Percentiles rank a stretch among this genome's conserved stretches.
phyloP scores from a whole-genome alignment of 1,139 yeast species.

The Debaryomycetaceae sp. region DNA sequence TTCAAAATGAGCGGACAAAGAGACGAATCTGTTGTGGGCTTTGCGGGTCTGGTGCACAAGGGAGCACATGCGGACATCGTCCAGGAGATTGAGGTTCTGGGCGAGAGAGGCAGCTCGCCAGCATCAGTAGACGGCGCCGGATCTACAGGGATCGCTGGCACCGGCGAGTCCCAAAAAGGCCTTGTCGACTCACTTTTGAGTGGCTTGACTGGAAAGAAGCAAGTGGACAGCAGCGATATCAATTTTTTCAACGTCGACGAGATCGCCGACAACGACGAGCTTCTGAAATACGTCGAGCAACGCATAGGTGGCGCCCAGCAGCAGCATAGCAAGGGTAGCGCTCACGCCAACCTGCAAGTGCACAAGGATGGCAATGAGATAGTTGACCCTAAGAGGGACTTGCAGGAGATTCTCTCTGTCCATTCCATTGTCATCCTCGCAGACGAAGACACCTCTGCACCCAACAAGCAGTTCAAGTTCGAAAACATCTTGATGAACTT shows the following conservation, averaged over 20 bases:
- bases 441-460: conserved; percentile 9
- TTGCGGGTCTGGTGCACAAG: background rate
- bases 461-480: conserved; percentile 17
- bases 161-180: background rate
- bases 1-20: background rate
- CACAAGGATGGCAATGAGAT: background rate
- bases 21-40: background rate
- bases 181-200: background rate
- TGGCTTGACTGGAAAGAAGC: background rate
- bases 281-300: background rate
- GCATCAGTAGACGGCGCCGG: background rate
- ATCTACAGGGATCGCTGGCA: background rate
- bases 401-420: conserved; percentile 28
- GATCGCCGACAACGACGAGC: background rate
- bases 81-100: background rate
- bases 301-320: background rate
- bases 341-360: conserved; percentile 1
- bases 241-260: conserved; percentile 1
- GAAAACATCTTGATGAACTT: conserved; percentile 18
- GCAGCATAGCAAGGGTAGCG: background rate
- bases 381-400: conserved; percentile 16
- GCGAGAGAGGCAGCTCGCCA: background rate
- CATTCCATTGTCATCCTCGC: conserved; percentile 23
- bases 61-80: background rate
- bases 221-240: background rate